A percentile compares a stretch with the other conserved stretches of the same genome.
These are phyloP conservation scores for Fusarium denticulatum DNA, from an alignment of 2,329 filamentous ascomycete genomes.

Conservation along the genomic window DNA sequence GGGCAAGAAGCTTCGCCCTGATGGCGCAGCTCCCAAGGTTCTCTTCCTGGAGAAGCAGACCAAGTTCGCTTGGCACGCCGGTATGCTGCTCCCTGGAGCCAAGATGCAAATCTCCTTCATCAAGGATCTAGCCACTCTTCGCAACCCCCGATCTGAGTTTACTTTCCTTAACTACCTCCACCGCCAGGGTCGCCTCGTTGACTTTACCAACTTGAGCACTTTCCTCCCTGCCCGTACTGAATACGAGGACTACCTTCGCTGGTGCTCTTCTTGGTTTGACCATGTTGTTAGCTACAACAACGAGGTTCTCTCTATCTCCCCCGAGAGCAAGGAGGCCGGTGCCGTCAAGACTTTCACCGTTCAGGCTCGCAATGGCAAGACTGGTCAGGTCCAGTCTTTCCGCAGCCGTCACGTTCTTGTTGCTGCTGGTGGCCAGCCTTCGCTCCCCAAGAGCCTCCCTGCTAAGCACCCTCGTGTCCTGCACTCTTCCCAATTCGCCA, in stretches of 20 bases:
- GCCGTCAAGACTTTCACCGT: conserved; percentile 74
- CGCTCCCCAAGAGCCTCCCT: conserved; percentile 76
- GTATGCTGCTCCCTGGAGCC: conserved; percentile 92
- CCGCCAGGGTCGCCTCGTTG: conserved; percentile 79
- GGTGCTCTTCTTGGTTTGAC: conserved; percentile 86
- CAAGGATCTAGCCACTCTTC: conserved; percentile 91
- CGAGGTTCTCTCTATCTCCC: conserved; percentile 78
- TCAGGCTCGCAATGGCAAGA: conserved; percentile 68
- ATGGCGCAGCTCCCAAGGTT: conserved; percentile 70
- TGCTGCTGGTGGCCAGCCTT: conserved; percentile 69
- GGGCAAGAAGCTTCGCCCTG: conserved; percentile 54
- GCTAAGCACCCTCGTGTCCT: conserved; percentile 77
- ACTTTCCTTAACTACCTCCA: conserved; percentile 97
- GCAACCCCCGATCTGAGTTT: conserved; percentile 89
- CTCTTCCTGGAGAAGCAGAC: conserved; percentile 88
- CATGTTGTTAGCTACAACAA: conserved; percentile 77
- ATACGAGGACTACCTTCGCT: conserved; percentile 95
- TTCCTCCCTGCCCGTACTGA: conserved; percentile 88
- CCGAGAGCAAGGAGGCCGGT: conserved; percentile 60
- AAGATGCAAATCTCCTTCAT: conserved; percentile 99
- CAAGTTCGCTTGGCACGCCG: conserved; percentile 90
- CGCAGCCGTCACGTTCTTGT: conserved; percentile 73
- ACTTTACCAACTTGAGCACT: conserved; percentile 90
- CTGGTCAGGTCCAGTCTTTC: conserved; percentile 63
- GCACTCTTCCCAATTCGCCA: conserved; percentile 88